Percentiles rank a stretch among this genome's conserved stretches.
Evolutionary conservation across 169 alveolate species (phyloP).

Genomic region (Eimeria brunetti): DNA sequence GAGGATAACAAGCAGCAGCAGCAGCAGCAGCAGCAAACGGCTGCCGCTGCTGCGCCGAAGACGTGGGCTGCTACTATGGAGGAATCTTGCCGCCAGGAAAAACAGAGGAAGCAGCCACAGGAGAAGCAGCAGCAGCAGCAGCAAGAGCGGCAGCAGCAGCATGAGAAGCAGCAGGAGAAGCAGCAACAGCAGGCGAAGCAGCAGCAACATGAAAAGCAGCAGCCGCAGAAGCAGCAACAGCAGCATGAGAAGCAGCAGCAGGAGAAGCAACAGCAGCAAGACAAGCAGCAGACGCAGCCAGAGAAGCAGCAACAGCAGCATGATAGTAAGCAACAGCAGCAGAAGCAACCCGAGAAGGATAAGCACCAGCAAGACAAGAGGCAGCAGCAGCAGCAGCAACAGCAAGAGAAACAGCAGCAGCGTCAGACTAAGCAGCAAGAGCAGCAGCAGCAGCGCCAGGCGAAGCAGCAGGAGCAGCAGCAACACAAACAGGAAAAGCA

Average conservation of each 20-base stretch:
- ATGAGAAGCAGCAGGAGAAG: not conserved
- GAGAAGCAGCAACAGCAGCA: not conserved
- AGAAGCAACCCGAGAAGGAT: not conserved
- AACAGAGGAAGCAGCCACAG: constrained; percentile 37
- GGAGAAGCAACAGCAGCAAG: not conserved
- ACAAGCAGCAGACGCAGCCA: not conserved
- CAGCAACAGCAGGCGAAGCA: constrained; percentile 16
- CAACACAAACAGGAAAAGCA: not conserved
- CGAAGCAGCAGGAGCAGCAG: too few species aligned
- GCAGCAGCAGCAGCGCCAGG: constrained; percentile 9
- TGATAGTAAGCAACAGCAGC: not conserved
- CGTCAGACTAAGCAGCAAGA: constrained; percentile 26
- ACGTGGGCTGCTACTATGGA: constrained; percentile 48
- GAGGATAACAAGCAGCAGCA: constrained; percentile 48
- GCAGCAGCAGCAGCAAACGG: constrained; percentile 37
- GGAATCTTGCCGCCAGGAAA: constrained; percentile 37
- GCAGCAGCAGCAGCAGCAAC: not conserved
- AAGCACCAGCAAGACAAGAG: not conserved
- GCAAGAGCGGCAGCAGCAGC: not conserved
- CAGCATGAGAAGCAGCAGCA: constrained; percentile 5
- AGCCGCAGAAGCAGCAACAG: not conserved
- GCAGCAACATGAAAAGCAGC: not conserved
- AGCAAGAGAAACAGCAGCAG: too few species aligned
- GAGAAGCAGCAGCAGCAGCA: constrained; percentile 27
- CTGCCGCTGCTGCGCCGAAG: constrained; percentile 9